These are phyloP conservation scores for Neopestalotiopsis rosae DNA, from an alignment of 2,329 filamentous ascomycete species.

Conservation along the genomic window DNA sequence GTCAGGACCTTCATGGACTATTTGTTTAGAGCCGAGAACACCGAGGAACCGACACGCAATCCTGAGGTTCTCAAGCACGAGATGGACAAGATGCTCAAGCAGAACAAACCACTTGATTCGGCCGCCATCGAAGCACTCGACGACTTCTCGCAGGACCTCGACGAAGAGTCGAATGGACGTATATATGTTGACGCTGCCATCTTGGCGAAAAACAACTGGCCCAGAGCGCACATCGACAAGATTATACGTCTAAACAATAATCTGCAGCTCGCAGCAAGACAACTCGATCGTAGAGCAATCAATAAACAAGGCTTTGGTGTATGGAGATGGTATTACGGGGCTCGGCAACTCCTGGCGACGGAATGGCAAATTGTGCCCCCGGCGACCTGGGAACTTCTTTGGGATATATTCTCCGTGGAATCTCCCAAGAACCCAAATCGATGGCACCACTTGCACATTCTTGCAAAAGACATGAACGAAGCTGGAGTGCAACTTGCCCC, in stretches of 20 bases:
- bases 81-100: neutral
- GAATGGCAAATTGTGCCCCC: conserved; percentile 61
- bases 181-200: neutral
- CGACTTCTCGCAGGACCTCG: neutral
- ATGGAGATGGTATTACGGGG: conserved; percentile 57
- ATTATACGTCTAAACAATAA: conserved; percentile 30
- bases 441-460: conserved; percentile 63
- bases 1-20: conserved; percentile 30
- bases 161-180: neutral
- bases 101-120: neutral
- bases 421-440: conserved; percentile 56
- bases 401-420: conserved; percentile 64
- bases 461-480: conserved; percentile 70
- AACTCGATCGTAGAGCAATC: conserved; percentile 15
- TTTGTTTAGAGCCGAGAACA: conserved; percentile 30
- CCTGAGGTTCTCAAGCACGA: neutral
- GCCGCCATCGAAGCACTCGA: conserved; percentile 1
- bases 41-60: conserved; percentile 28
- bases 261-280: conserved; percentile 29
- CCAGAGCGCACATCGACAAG: neutral
- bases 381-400: conserved; percentile 69
- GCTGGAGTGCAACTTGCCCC: conserved; percentile 60
- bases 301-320: conserved; percentile 24
- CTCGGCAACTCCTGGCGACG: conserved; percentile 48
- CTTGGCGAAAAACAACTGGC: neutral